A percentile compares a stretch with the other conserved stretches of the same genome.
Evolutionary conservation across 495 filamentous ascomycete species (phyloP).

Genomic region (Penicillium herquei): DNA sequence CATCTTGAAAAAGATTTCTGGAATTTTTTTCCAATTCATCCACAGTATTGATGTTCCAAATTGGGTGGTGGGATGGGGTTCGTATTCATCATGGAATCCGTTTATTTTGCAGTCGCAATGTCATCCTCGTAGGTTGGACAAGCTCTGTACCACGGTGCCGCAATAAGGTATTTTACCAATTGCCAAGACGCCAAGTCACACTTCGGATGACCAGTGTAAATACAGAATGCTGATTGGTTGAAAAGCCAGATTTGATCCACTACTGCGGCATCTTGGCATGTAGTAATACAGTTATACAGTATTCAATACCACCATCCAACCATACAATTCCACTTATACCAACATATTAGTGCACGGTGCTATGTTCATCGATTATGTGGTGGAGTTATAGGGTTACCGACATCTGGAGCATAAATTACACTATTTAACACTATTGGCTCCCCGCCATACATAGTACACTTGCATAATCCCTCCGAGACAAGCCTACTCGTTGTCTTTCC

Average conservation of each 20-base stretch:
- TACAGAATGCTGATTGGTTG: constrained; percentile 16
- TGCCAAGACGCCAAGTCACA: constrained; percentile 41
- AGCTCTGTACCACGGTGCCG: constrained; percentile 8
- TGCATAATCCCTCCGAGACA: too few relatives aligned
- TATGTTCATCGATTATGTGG: too few relatives aligned
- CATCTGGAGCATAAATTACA: not conserved
- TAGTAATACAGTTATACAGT: not conserved
- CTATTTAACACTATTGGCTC: not conserved
- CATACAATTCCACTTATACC: too few relatives aligned
- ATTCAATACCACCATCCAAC: not conserved
- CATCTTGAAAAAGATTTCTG: too few relatives aligned
- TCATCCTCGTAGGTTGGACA: constrained; percentile 9
- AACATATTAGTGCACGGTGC: too few relatives aligned
- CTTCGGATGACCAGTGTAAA: constrained; percentile 17
- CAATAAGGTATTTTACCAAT: constrained; percentile 24
- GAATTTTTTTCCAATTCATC: too few relatives aligned
- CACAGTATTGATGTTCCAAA: too few relatives aligned
- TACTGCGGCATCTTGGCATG: constrained; percentile 21
- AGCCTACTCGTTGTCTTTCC: too few relatives aligned
- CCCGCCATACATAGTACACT: too few relatives aligned
- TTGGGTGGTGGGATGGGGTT: too few relatives aligned
- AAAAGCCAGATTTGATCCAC: constrained; percentile 22
- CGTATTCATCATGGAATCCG: not conserved
- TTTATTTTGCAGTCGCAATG: not conserved
- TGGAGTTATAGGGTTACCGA: too few relatives aligned